These are phyloP conservation scores for Chlamydomonas asymmetrica DNA, from an alignment of 139 green algal genomes.

Conservation along the genomic window DNA sequence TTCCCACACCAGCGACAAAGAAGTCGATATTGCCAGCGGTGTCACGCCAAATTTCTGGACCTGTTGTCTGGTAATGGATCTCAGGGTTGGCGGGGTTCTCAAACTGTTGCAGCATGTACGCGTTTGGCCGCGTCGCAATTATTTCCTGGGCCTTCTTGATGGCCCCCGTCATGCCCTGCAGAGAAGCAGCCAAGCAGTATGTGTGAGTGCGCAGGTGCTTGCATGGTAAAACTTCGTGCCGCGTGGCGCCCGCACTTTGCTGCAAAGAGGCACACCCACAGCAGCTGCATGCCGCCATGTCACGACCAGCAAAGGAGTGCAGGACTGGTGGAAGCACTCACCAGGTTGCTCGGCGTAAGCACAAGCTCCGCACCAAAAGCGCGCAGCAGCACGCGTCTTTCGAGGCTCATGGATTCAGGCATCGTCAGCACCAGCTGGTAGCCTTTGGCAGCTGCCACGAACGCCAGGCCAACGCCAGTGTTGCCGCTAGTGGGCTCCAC, in stretches of 20 bases:
- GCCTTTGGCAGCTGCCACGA: constrained; percentile 88
- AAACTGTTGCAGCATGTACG: constrained; percentile 98
- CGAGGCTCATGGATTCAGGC: constrained; percentile 92
- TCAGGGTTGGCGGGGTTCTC: constrained; percentile 94
- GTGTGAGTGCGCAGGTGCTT: constrained; percentile 3
- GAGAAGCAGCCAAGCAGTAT: neutral
- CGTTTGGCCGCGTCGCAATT: constrained; percentile 47
- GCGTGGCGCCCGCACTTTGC: too few species aligned
- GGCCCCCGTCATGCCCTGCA: constrained; percentile 81
- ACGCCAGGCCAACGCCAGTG: constrained; percentile 92
- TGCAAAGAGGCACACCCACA: too few species aligned
- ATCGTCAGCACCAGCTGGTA: constrained; percentile 97
- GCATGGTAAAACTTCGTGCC: too few species aligned
- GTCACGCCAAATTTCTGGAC: constrained; percentile 90
- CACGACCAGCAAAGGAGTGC: too few species aligned
- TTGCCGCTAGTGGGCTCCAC: constrained; percentile 94
- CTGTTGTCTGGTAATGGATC: constrained; percentile 65
- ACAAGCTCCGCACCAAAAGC: constrained; percentile 73
- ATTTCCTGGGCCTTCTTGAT: constrained; percentile 92
- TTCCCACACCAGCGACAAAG: constrained; percentile 94
- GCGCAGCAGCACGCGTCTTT: constrained; percentile 86
- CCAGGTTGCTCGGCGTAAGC: constrained; percentile 65
- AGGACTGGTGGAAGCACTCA: too few species aligned
- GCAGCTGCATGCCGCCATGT: too few species aligned
- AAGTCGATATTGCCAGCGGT: constrained; percentile 88